These are phyloP conservation scores for Leptographium wingfieldii DNA, from an alignment of 2,329 filamentous ascomycete species.

Conservation along the genomic window DNA sequence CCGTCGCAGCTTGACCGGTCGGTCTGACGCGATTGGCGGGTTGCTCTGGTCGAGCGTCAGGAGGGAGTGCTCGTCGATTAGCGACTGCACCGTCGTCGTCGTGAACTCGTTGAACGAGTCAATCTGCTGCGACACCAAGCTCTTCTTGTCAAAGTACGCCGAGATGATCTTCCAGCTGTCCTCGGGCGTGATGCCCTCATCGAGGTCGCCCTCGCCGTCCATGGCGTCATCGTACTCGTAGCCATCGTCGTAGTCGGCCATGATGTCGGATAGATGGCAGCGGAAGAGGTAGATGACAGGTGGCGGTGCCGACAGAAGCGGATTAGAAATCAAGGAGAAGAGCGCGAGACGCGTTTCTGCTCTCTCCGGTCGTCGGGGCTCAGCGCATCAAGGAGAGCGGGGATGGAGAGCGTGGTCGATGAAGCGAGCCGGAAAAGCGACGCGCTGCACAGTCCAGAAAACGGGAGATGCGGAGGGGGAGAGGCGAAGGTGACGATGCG, in stretches of 20 bases:
- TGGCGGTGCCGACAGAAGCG: neutral
- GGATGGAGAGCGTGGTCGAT: neutral
- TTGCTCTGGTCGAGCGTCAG: constrained; percentile 91
- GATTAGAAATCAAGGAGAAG: constrained; percentile 4
- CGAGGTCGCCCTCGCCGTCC: constrained; percentile 57
- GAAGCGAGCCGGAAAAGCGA: neutral
- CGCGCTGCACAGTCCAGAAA: neutral
- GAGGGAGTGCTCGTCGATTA: constrained; percentile 84
- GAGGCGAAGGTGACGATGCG: neutral
- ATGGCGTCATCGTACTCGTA: constrained; percentile 31
- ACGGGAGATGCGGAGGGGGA: neutral
- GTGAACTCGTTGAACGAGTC: constrained; percentile 98
- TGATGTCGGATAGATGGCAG: constrained; percentile 15
- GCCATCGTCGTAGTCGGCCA: constrained; percentile 44
- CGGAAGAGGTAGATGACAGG: neutral
- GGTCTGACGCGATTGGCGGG: constrained; percentile 60
- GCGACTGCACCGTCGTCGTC: constrained; percentile 82
- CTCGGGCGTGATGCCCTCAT: constrained; percentile 76
- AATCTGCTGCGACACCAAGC: constrained; percentile 91
- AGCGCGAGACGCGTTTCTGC: constrained; percentile 12
- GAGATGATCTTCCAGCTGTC: constrained; percentile 98
- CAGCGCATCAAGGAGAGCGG: constrained; percentile 9
- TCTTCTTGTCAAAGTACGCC: constrained; percentile 92
- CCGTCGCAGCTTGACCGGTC: constrained; percentile 72
- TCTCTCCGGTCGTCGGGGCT: constrained; percentile 4